Evolutionary conservation across 139 green algal genomes (phyloP), one percentile per base, ranked within the genome.

Genomic region (Micromonas pusilla): DNA sequence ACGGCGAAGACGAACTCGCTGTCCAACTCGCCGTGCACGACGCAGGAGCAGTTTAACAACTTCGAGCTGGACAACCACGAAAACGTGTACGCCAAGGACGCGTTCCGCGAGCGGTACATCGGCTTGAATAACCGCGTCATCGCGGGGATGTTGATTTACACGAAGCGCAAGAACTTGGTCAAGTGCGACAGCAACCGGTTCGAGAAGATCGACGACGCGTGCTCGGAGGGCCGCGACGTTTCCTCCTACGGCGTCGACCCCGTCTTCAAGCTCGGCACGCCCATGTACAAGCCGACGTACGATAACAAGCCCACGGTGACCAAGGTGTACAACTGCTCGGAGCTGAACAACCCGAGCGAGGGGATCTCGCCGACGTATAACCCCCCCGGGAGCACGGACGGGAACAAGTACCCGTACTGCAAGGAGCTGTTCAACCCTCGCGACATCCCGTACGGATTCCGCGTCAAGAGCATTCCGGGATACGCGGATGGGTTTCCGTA

Each of bases 321-420:
- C 6, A 36, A 73, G 0, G 87, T 85, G 79, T 95, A 95, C 88
- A 91, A 95, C 83, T 95, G 90, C 82, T 85, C 64, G 52, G 26
- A 81, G 19, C 80, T 92, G 23, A 52, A 52, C 23, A 52, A 57
- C 45, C 45, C 45, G 45, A 16, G 16, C 9, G 45, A 9, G 45
- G 45, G 45, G 9, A 68, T 36, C 25, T 68, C 9, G 13, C 25
- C 60, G 6, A 68, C 60, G 60, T 57, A 57, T 79, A 70, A 57
- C 25, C 45, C 72, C 25, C 37, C 72, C 30, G 63, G 70, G 76
- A 37, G 60, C 20, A 81, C 67, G n/a, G n/a, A n/a, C n/a, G n/a
- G n/a, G n/a, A 83, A 85, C 33, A 34, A 45, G 21, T 32, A 13
- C 20, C 90, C 89, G 0, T 95, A 90, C 77, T 95, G 90, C 77